Conservation (phyloP, 2,329 filamentous ascomycete genomes). For the Phaeosphaeriaceae sp. region DNA sequence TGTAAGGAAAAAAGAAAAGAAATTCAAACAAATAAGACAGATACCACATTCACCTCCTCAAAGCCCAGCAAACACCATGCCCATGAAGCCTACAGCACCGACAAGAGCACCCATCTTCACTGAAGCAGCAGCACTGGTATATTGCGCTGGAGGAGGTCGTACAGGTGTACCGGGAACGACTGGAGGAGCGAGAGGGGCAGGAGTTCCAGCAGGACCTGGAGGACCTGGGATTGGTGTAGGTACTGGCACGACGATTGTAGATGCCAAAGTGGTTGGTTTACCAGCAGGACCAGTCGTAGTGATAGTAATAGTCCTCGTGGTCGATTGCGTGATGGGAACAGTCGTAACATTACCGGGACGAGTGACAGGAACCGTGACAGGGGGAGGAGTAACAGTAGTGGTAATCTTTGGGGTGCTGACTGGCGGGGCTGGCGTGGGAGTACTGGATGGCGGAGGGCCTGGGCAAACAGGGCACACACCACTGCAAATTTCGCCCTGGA, state of each 20-base stretch:
- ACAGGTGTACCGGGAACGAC: background rate
- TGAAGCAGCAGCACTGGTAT: background rate
- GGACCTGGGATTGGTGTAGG: no score
- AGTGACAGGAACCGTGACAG: background rate
- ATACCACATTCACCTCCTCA: background rate
- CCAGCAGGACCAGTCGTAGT: background rate
- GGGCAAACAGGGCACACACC: background rate
- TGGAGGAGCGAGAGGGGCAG: background rate
- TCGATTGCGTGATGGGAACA: background rate
- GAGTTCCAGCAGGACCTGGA: background rate
- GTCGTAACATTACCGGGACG: background rate
- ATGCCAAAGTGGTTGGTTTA: background rate
- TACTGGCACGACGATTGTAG: background rate
- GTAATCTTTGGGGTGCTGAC: background rate
- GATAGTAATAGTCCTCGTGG: background rate
- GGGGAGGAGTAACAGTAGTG: background rate
- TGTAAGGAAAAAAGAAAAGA: no score
- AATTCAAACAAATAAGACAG: no score
- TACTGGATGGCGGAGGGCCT: background rate
- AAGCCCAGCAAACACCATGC: slow-evolving; percentile 1
- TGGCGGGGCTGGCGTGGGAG: background rate
- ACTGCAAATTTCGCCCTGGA: background rate
- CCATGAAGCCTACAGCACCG: background rate
- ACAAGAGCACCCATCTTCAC: slow-evolving; percentile 2
- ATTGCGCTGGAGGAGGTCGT: background rate